A percentile compares a stretch with the other conserved stretches of the same genome.
Conservation (phyloP, 495 filamentous ascomycete species). For the Xylaria nigripes region DNA sequence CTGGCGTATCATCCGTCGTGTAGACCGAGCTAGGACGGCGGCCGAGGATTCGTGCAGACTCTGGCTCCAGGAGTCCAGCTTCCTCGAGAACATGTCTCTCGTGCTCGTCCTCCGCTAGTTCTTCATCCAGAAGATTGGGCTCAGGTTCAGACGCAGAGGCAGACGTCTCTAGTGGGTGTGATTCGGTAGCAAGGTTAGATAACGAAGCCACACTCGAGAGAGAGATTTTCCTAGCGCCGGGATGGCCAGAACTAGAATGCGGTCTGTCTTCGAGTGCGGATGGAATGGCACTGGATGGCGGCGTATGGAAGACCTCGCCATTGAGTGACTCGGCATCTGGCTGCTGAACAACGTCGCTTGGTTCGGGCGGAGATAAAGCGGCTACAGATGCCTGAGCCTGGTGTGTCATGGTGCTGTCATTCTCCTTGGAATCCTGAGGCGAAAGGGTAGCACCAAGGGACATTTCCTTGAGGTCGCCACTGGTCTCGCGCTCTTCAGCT, state of each 20-base stretch:
- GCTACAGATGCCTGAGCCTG: constrained; percentile 27
- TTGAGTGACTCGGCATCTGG: constrained; percentile 31
- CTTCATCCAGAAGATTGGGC: constrained; percentile 27
- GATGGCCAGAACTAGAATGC: constrained; percentile 32
- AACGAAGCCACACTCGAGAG: constrained; percentile 36
- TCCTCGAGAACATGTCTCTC: constrained; percentile 36
- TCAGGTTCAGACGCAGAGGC: constrained; percentile 22
- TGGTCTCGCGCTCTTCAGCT: constrained; percentile 57
- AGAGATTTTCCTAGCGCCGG: constrained; percentile 31
- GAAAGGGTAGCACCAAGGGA: constrained; percentile 16
- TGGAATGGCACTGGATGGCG: constrained; percentile 36
- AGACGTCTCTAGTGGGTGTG: constrained; percentile 26
- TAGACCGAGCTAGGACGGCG: constrained; percentile 23
- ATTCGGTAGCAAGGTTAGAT: constrained; percentile 17
- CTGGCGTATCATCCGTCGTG: constrained; percentile 29
- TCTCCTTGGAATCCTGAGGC: constrained; percentile 24
- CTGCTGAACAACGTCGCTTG: constrained; percentile 20
- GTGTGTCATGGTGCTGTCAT: constrained; percentile 17
- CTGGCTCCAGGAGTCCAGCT: constrained; percentile 36
- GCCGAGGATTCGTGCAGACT: constrained; percentile 16
- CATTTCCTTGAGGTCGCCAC: constrained; percentile 25
- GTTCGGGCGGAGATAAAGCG: constrained; percentile 23
- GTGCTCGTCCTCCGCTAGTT: constrained; percentile 33
- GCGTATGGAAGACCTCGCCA: constrained; percentile 39
- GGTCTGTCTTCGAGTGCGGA: constrained; percentile 47